Evolutionary conservation across 176 grass and related monocot species (phyloP).

Genomic region (Raddia guianensis): DNA sequence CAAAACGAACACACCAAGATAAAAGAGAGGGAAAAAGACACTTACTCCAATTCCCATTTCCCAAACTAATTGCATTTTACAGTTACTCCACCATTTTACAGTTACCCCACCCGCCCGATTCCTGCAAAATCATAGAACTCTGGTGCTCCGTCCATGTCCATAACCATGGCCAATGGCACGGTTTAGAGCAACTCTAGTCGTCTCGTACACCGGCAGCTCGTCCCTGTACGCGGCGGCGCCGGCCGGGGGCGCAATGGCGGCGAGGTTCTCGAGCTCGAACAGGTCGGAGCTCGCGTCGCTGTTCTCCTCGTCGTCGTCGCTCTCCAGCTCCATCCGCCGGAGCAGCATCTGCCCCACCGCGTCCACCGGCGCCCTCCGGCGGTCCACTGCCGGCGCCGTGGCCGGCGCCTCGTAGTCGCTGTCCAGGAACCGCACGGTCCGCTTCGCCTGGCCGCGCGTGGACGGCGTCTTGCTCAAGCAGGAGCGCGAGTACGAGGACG

Average conservation of each 20-base stretch:
- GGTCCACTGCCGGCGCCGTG: conserved; percentile 13
- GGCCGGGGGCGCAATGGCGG: conserved; percentile 20
- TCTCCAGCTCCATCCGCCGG: conserved; percentile 61
- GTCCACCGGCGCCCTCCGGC: conserved; percentile 43
- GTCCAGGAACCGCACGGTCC: conserved; percentile 82
- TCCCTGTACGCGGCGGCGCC: conserved; percentile 43
- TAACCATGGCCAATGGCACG: conserved; percentile 49
- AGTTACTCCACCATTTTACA: conserved; percentile 35
- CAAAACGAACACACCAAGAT: background rate
- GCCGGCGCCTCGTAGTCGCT: conserved; percentile 43
- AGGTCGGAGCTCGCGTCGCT: conserved; percentile 99
- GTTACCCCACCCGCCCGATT: conserved; percentile 8
- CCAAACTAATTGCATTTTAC: conserved; percentile 34
- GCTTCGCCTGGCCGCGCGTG: conserved; percentile 52
- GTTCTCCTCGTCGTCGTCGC: conserved; percentile 66
- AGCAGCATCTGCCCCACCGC: conserved; percentile 65
- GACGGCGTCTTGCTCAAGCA: conserved; percentile 97
- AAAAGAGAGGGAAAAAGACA: conserved; percentile 19
- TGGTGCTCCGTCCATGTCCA: conserved; percentile 43
- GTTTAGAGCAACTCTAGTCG: conserved; percentile 63
- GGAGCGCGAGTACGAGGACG: conserved; percentile 78
- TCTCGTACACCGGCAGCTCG: conserved; percentile 98
- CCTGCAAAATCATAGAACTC: conserved; percentile 23
- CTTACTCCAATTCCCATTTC: conserved; percentile 4
- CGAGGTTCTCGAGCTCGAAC: conserved; percentile 90